Conservation (phyloP, 176 grass and related monocot species). For the Areca catechu region DNA sequence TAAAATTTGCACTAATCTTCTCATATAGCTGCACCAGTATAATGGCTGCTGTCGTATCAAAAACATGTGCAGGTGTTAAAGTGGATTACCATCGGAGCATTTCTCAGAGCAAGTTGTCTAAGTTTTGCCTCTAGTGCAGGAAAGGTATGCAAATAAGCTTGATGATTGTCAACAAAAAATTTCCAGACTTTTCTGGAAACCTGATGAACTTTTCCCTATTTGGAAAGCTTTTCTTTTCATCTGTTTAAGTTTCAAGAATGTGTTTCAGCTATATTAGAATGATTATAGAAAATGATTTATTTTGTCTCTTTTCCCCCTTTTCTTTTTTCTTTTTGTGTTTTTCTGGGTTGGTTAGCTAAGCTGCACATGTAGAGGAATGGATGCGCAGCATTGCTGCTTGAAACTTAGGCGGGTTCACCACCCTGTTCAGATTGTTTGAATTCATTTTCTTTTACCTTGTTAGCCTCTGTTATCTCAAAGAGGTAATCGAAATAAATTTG, state of each 20-base stretch:
- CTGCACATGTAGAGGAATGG: no score
- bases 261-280: background rate
- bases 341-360: no score
- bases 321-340: no score
- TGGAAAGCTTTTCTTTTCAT: background rate
- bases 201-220: background rate
- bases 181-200: background rate
- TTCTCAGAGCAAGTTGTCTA: background rate
- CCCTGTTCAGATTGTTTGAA: no score
- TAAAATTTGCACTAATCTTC: background rate
- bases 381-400: no score
- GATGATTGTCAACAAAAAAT: no score
- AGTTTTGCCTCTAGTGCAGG: background rate
- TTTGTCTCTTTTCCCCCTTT: no score
- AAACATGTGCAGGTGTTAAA: constrained; percentile 35
- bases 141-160: constrained; percentile 5
- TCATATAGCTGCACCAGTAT: constrained; percentile 26
- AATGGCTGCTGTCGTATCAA: constrained; percentile 30
- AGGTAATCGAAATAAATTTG: no score
- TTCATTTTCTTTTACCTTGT: no score
- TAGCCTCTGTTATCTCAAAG: no score
- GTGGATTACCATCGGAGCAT: constrained; percentile 15
- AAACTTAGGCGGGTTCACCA: no score
- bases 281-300: background rate
- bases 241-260: no score